These are phyloP conservation scores for Melastoma malabathricum DNA, from an alignment of 345 rosid species.

Conservation along the genomic window DNA sequence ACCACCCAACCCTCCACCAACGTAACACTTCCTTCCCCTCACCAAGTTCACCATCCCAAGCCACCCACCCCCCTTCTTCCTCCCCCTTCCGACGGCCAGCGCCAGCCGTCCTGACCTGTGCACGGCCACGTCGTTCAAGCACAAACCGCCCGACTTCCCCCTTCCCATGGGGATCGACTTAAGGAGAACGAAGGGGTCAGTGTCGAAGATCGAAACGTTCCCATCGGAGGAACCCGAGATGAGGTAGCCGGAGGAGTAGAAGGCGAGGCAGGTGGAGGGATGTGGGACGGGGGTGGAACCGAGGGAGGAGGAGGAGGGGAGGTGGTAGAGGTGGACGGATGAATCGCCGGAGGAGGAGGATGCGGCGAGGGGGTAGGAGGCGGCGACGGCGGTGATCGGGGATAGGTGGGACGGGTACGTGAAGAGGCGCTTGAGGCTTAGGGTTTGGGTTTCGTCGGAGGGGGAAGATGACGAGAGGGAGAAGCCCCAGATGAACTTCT, in stretches of 20 bases:
- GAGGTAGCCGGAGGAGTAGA: constrained; percentile 62
- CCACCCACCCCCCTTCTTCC: constrained; percentile 34
- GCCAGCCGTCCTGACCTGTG: constrained; percentile 84
- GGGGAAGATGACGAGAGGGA: constrained; percentile 42
- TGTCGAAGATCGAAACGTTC: constrained; percentile 65
- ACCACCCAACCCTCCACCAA: constrained; percentile 26
- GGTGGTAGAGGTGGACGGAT: constrained; percentile 75
- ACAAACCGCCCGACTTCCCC: constrained; percentile 42
- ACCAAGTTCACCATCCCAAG: constrained; percentile 80
- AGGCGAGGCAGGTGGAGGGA: constrained; percentile 61
- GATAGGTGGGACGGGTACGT: constrained; percentile 83
- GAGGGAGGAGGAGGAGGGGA: constrained; percentile 67
- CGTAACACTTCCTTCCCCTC: constrained; percentile 76
- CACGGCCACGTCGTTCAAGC: constrained; percentile 53
- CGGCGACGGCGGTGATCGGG: constrained; percentile 67
- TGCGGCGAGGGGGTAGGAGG: constrained; percentile 70
- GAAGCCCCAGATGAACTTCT: constrained; percentile 82
- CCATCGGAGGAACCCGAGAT: constrained; percentile 77
- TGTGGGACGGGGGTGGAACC: constrained; percentile 65
- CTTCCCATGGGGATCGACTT: constrained; percentile 54
- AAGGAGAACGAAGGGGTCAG: constrained; percentile 73
- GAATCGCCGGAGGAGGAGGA: constrained; percentile 76
- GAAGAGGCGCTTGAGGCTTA: constrained; percentile 55
- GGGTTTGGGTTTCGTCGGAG: constrained; percentile 13
- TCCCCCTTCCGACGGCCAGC: constrained; percentile 44